Conservation (phyloP, 1,284 basidiomycete species). For the Ceratobasidium sp. region DNA sequence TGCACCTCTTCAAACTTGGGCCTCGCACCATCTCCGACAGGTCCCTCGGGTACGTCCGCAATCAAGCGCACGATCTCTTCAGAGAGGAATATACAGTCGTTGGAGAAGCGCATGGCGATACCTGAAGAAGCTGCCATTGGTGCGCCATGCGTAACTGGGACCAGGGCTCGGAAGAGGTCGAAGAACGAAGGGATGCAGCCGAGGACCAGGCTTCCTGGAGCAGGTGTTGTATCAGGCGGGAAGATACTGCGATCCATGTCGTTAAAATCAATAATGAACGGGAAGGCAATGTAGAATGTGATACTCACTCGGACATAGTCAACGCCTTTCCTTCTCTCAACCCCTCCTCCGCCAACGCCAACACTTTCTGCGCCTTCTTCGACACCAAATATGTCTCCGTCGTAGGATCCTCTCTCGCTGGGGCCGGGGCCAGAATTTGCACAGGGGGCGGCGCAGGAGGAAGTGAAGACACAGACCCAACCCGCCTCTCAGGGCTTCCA, state of each 20-base stretch:
- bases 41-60: constrained; percentile 56
- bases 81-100: constrained; percentile 82
- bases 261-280: not conserved
- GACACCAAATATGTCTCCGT: constrained; percentile 53
- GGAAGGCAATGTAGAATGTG: not conserved
- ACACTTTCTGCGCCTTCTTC: constrained; percentile 58
- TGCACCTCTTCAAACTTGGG: constrained; percentile 64
- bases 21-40: constrained; percentile 53
- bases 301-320: constrained; percentile 49
- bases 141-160: constrained; percentile 73
- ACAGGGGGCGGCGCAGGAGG: not conserved
- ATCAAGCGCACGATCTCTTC: constrained; percentile 55
- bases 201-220: constrained; percentile 56
- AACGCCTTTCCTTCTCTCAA: constrained; percentile 49
- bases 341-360: constrained; percentile 65
- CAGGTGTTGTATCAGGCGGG: constrained; percentile 39
- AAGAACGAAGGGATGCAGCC: constrained; percentile 73
- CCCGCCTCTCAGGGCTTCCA: constrained; percentile 8
- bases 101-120: constrained; percentile 81
- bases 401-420: constrained; percentile 18
- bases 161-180: constrained; percentile 84
- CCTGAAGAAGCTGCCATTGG: constrained; percentile 66
- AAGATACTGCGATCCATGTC: constrained; percentile 35
- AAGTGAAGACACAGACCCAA: too few relatives aligned
- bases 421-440: too few relatives aligned